Percentiles rank a stretch among this genome's conserved stretches.
Evolutionary conservation across 148 eudicot species (phyloP).

Genomic region (Drosera capensis): DNA sequence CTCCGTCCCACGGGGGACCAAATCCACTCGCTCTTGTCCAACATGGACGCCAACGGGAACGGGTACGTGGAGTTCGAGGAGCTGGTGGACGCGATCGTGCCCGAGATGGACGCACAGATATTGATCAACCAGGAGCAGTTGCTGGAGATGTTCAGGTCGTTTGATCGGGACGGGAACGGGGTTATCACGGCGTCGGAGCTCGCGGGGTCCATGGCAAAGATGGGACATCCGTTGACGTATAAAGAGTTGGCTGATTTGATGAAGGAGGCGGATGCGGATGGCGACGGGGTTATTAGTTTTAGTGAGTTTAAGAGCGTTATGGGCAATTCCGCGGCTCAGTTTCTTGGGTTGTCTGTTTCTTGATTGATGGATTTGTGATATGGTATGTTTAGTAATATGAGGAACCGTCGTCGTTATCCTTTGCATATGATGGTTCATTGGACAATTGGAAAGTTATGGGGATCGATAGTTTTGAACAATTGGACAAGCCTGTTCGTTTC

Average conservation of each 20-base stretch:
- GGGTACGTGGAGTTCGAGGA: conserved; percentile 35
- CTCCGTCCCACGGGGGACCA: conserved; percentile 32
- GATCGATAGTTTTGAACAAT: too few species aligned
- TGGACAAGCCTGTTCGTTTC: too few species aligned
- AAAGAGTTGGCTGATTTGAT: conserved; percentile 35
- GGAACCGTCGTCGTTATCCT: too few species aligned
- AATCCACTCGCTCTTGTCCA: conserved; percentile 14
- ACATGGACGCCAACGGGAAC: conserved; percentile 34
- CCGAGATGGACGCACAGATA: conserved; percentile 7
- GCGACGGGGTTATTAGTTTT: conserved; percentile 50
- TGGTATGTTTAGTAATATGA: too few species aligned
- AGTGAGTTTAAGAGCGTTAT: conserved; percentile 25
- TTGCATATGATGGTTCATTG: too few species aligned
- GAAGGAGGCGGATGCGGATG: conserved; percentile 36
- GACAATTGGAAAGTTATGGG: too few species aligned
- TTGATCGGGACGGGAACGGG: conserved; percentile 42
- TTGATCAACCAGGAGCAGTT: conserved; percentile 33
- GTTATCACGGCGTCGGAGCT: conserved; percentile 40
- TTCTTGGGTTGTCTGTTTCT: too few species aligned
- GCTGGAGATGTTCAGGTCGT: conserved; percentile 31
- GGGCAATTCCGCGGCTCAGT: conserved; percentile 28
- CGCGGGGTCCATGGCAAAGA: conserved; percentile 37
- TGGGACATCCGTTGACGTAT: conserved; percentile 46
- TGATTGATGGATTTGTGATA: too few species aligned
- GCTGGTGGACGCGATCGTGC: conserved; percentile 20